Base-by-base conservation (phyloP, 768 basidiomycete species). In the Tulasnella sp. region DNA sequence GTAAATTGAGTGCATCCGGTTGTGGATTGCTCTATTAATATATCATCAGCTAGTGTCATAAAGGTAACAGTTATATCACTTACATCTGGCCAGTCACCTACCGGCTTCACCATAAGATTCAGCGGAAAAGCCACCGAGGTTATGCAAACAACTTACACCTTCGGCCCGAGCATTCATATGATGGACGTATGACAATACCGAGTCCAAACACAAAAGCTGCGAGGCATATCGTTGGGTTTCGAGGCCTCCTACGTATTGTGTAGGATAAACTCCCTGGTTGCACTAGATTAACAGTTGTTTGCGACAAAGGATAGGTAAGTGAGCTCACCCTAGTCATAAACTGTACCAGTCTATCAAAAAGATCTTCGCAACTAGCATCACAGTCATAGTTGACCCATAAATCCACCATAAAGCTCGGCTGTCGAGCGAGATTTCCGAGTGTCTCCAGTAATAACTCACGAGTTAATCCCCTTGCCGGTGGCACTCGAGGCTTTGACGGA, bases 381-480 rank as follows among this genome's bases (percentile, higher is more conserved):
- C 91, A 96, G 62, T 99, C 95, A 64, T 96, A 99, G 64, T 98
- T 99, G 48, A 79, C 74, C 69, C 89, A 99, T 12, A 95, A 70
- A 60, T 98, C 90, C 40, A 93, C 87, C 84, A 95, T 89, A 69
- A 93, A 92, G 61, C 81, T 86, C 2, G 86, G 78, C 59, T 84
- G 79, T 2, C 83, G 72, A 13, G 86, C 81, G 37, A 92, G 76
- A 48, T 86, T 82, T 48, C 75, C 75, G 22, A 98, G 68, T 4
- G 84, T 84, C 64, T 96, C 93, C 53, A 99, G 69, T 60, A 98
- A 79, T 50, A 98, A 68, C 60, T 93, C 87, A 20, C 90, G 77
- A 7, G 82, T 87, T 66, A 91, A 88, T 27, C 83, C 86, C 10
- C 81, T 77, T 1, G 88, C 90, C 3, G 88, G 89, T 33, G 80